Evolutionary conservation across 2,329 filamentous ascomycete species (phyloP), one percentile per base, ranked within the genome.

Genomic region (Neofusicoccum kwambonambiense): DNA sequence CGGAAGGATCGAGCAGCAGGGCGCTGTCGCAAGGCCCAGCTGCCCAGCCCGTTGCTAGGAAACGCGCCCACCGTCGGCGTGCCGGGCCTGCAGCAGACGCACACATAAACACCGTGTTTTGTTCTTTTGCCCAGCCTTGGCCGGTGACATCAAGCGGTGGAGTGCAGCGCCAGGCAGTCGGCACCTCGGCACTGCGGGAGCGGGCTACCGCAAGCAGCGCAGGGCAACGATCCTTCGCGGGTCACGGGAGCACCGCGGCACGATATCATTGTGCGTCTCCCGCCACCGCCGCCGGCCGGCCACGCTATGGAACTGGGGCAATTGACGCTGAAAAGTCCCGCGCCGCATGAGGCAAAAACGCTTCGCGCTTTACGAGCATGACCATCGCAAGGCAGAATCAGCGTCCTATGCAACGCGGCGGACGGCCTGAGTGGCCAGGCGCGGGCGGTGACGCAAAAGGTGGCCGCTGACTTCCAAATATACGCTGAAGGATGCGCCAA

Each of bases 241-340:
- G 56, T 60, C 56, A 47, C 56, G 42, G 56, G 54, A 17, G 7
- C 41, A 15, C 15, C 41, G 41, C 41, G 41, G 13, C 41, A n/a
- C 41, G 41, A n/a, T 5, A 31, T 57, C 54, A 17, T 11, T 19
- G 54, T 60, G 41, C 41, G 31, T 37, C 2, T 7, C 13, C 51
- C 56, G 56, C 56, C 56, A 47, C 56, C 56, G 42, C 56, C 56
- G 47, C 15, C 56, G 56, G 42, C 56, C 35, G 37, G 39, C 54
- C 19, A 45, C 8, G 27, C 27, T 7, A 31, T 7, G 27, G 27
- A 31, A 31, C 27, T 5, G 27, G 6, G 27, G 27, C 27, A 7
- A n/a, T 19, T 12, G 22, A 17, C 12, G 42, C 35, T 22, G 39
- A 37, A 19, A 35, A 35, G 7, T 4, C 31, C n/a, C 27, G n/a